phyloP scores from a whole-genome alignment of 306 rosid genomes.

The Dryas alaskensis region DNA sequence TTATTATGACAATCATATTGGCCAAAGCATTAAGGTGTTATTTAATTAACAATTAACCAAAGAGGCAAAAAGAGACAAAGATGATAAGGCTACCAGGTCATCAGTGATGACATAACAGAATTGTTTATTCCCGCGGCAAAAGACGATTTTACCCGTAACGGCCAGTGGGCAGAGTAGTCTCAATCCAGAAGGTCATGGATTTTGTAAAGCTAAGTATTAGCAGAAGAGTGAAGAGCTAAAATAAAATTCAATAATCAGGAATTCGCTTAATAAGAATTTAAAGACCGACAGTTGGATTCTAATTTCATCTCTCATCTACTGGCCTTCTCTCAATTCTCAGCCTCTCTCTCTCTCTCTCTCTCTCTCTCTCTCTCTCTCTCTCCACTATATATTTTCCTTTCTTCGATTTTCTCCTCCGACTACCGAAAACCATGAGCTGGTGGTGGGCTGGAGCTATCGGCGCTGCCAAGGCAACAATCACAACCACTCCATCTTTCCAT shows the following conservation, averaged over 20 bases:
- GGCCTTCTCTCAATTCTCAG: too few relatives aligned
- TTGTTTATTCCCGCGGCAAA: not conserved
- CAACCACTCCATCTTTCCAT: too few relatives aligned
- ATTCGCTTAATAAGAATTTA: too few relatives aligned
- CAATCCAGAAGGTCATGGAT: too few relatives aligned
- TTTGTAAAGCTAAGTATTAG: not conserved
- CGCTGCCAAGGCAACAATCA: slow-evolving; percentile 35
- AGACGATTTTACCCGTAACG: not conserved
- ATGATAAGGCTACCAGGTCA: not conserved
- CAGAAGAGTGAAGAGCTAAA: too few relatives aligned
- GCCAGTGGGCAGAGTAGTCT: not conserved
- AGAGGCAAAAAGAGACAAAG: not conserved
- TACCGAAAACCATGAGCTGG: slow-evolving; percentile 36
- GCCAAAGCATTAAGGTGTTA: too few relatives aligned
- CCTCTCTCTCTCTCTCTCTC: too few relatives aligned
- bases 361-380: too few relatives aligned
- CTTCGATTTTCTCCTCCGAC: too few relatives aligned
- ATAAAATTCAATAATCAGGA: not conserved
- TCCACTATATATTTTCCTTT: too few relatives aligned
- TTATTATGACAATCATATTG: too few relatives aligned
- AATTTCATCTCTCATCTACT: not conserved
- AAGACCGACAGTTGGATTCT: not conserved
- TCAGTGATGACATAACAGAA: not conserved
- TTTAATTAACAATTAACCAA: too few relatives aligned
- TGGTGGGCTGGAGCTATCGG: slow-evolving; percentile 59